Conservation (phyloP, 345 rosid species). For the Lepidium didymum region DNA sequence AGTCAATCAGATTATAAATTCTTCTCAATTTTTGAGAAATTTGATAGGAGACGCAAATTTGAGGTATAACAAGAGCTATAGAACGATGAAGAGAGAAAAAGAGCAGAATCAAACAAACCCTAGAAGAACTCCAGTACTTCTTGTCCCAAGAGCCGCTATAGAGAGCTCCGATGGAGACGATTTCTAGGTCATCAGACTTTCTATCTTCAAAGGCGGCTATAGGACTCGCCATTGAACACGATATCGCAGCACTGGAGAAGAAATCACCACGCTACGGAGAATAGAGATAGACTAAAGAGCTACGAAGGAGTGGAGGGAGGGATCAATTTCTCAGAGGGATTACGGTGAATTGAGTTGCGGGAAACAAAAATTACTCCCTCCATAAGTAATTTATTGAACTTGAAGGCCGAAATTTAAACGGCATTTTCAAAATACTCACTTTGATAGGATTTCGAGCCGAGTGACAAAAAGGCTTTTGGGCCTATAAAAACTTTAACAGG, state of each 20-base stretch:
- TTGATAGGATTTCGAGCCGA: background rate
- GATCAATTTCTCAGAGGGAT: too few relatives aligned
- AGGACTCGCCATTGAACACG: constrained; percentile 35
- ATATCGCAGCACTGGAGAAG: background rate
- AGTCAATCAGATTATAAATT: background rate
- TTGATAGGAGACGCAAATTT: background rate
- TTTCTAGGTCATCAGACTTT: constrained; percentile 57
- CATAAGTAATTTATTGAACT: background rate
- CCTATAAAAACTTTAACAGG: background rate
- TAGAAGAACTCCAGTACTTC: constrained; percentile 94
- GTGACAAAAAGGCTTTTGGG: background rate
- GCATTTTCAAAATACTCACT: background rate
- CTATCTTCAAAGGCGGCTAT: constrained; percentile 24
- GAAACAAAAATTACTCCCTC: constrained; percentile 21
- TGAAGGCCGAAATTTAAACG: background rate
- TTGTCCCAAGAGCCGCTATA: constrained; percentile 75
- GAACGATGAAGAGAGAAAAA: background rate
- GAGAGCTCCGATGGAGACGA: constrained; percentile 64
- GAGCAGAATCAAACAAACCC: constrained; percentile 46
- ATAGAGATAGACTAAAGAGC: background rate
- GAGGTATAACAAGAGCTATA: background rate
- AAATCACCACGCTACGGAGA: background rate
- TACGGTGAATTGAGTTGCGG: constrained; percentile 7
- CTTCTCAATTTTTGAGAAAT: background rate
- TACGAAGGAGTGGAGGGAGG: too few relatives aligned